Base-by-base conservation (phyloP, 2,329 filamentous ascomycete genomes). In the Sporothrix humicola region DNA sequence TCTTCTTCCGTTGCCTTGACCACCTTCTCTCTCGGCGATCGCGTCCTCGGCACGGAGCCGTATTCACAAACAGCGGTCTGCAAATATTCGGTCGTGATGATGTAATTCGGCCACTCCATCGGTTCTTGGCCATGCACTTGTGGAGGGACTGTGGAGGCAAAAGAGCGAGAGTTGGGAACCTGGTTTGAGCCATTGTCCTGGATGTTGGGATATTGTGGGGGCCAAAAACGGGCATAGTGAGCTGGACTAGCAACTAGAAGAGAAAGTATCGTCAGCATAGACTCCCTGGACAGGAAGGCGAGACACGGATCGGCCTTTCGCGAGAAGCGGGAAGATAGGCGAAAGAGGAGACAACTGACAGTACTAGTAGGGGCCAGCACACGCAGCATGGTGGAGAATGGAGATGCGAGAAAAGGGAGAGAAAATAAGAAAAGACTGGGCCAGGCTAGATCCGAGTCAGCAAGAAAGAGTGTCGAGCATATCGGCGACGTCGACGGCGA, bases 81-180 rank as follows among this genome's bases (percentile, higher is more conserved):
- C 20, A 65, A 20, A 20, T 8, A 7, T 65, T 26, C 12, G 23
- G 23, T 23, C 15, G 3, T 17, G 59, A 6, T 7, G 8, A 46
- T 23, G n/a, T 12, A 5, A 9, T 23, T 26, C 61, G 42, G 61
- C 42, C 5, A 37, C 42, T 20, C 42, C 61, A n/a, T 6, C 1
- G 10, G n/a, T 17, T 8, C 58, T 66, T 48, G n/a, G 37, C 37
- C 5, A n/a, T 61, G 42, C 42, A 23, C 37, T 46, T n/a, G 46
- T 65, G 61, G 61, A 48, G n/a, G 26, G n/a, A 46, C 20, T 66
- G 42, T 48, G 12, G 42, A 66, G 61, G n/a, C 59, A 44, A 13
- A 46, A 26, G 31, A 12, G 5, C 6, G 20, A n/a, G 59, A 44
- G 37, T 5, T 44, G 3, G 59, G n/a, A 10, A 23, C 37, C 15